Conservation (phyloP, 176 grass and related monocot species). For the Juncus inflexus region DNA sequence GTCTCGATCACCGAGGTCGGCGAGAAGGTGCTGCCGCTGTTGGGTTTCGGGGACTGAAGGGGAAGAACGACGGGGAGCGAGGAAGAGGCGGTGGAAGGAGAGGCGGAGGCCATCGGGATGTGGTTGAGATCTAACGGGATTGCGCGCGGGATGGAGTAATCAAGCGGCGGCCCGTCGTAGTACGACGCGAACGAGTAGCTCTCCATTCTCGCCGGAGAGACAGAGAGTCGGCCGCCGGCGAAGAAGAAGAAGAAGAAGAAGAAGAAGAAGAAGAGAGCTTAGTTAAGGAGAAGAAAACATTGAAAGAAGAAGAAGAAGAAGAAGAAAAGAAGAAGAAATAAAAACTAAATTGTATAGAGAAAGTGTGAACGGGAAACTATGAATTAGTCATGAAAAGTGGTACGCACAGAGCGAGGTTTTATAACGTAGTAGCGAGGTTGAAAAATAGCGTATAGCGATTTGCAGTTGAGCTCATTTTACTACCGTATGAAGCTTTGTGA, state of each 20-base stretch:
- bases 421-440: too few relatives aligned
- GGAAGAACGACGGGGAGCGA: conserved; percentile 75
- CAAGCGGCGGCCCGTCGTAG: conserved; percentile 82
- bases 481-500: too few relatives aligned
- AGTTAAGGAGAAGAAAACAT: conserved; percentile 16
- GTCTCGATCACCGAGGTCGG: conserved; percentile 97
- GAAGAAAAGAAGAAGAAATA: not conserved
- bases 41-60: conserved; percentile 44
- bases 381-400: too few relatives aligned
- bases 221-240: conserved; percentile 10
- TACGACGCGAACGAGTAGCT: conserved; percentile 87
- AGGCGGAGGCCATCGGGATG: conserved; percentile 69
- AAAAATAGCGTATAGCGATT: too few relatives aligned
- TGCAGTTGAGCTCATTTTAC: too few relatives aligned
- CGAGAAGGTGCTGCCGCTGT: conserved; percentile 30
- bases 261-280: not conserved
- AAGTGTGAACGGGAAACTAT: too few relatives aligned
- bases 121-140: conserved; percentile 75
- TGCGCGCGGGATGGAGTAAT: conserved; percentile 71
- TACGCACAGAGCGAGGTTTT: too few relatives aligned
- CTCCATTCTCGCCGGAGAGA: conserved; percentile 16
- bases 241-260: conserved; percentile 13
- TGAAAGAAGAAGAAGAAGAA: not conserved
- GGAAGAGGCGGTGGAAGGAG: conserved; percentile 30
- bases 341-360: too few relatives aligned